Conservation (phyloP, 139 green algal genomes). For the Picochlorum sp. region DNA sequence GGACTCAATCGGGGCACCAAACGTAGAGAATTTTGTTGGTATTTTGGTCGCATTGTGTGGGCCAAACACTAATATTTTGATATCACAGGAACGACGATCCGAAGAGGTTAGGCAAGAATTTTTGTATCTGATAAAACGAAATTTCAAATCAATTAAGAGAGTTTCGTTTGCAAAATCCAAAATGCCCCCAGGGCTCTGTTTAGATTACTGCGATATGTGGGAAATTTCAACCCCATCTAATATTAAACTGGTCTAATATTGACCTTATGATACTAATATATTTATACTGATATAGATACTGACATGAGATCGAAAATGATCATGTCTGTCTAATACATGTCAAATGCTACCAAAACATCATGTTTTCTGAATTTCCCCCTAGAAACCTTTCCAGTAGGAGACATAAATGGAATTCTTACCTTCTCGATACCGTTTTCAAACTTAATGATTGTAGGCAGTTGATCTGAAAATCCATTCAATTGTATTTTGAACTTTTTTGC, state of each 20-base stretch:
- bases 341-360: constrained; percentile 38
- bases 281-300: no score
- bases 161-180: constrained; percentile 8
- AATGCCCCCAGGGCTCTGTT: neutral
- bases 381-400: constrained; percentile 18
- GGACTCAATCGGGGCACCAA: constrained; percentile 12
- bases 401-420: constrained; percentile 40
- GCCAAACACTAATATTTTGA: constrained; percentile 8
- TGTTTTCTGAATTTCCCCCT: constrained; percentile 10
- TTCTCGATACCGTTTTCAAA: constrained; percentile 38
- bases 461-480: constrained; percentile 7
- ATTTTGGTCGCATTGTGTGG: constrained; percentile 25
- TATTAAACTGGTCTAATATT: no score
- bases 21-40: constrained; percentile 23
- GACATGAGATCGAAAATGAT: no score
- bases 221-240: constrained; percentile 3
- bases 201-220: constrained; percentile 30
- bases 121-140: constrained; percentile 3
- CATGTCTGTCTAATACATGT: constrained; percentile 21
- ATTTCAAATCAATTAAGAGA: constrained; percentile 10
- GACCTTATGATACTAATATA: no score
- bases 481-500: constrained; percentile 9
- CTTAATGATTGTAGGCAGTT: constrained; percentile 49
- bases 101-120: constrained; percentile 15
- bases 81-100: constrained; percentile 26